These are phyloP conservation scores for Suhomyces chickasaworum DNA, from an alignment of 1,139 yeast species.

Conservation along the genomic window DNA sequence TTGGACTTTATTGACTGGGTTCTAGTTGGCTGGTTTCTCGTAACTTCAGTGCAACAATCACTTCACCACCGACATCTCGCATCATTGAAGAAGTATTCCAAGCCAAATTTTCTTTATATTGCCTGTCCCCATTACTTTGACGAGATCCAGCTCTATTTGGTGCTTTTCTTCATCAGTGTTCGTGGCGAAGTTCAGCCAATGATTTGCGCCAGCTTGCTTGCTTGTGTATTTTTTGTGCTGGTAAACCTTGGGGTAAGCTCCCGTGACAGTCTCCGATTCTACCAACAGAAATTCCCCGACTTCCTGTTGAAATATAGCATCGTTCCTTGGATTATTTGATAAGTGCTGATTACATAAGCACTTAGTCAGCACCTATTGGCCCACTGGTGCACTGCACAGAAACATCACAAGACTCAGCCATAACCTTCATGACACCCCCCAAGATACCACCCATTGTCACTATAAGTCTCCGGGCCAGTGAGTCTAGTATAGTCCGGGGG, in stretches of 20 bases:
- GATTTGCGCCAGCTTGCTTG: slow-evolving; percentile 22
- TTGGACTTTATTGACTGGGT: slow-evolving; percentile 40
- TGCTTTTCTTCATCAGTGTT: slow-evolving; percentile 27
- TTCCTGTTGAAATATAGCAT: slow-evolving; percentile 15
- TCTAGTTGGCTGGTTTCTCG: slow-evolving; percentile 33
- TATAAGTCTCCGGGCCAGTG: slow-evolving; percentile 47
- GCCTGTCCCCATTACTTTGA: slow-evolving; percentile 83
- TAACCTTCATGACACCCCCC: slow-evolving; percentile 14
- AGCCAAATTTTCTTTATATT: slow-evolving; percentile 58
- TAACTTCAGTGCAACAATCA: slow-evolving; percentile 58
- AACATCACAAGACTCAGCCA: neutral
- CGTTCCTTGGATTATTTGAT: slow-evolving; percentile 15
- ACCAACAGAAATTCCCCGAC: slow-evolving; percentile 29
- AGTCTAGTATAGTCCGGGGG: slow-evolving; percentile 53
- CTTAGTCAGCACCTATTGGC: neutral
- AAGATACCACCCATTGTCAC: slow-evolving; percentile 33
- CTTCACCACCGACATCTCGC: slow-evolving; percentile 63
- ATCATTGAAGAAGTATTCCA: slow-evolving; percentile 60
- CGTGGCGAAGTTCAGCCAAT: slow-evolving; percentile 1
- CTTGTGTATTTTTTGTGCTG: slow-evolving; percentile 57
- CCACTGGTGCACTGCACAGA: slow-evolving; percentile 4
- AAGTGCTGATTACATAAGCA: neutral
- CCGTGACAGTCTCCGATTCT: slow-evolving; percentile 56
- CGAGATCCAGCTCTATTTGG: slow-evolving; percentile 65
- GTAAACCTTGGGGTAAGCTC: slow-evolving; percentile 67